phyloP scores from a whole-genome alignment of 208 protist species.

The Phytomonas sp. region DNA sequence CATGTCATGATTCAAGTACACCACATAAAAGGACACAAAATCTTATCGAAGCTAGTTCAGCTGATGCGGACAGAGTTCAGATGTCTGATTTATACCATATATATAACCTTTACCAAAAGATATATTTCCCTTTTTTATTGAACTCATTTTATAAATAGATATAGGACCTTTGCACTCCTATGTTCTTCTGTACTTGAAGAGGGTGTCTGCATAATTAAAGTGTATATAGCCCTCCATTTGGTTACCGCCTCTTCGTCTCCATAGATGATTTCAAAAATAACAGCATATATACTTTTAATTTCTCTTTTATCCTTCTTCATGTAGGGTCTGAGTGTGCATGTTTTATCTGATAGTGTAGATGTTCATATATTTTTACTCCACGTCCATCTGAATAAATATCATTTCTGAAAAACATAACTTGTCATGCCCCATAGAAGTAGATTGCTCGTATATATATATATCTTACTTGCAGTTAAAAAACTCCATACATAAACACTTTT shows the following conservation, averaged over 20 bases:
- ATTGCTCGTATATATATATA: background rate
- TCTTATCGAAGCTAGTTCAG: background rate
- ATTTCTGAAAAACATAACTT: background rate
- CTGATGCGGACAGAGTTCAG: background rate
- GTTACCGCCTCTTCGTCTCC: background rate
- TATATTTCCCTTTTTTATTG: background rate
- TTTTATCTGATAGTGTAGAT: background rate
- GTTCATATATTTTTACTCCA: conserved; percentile 1
- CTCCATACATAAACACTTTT: background rate
- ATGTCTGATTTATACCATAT: background rate
- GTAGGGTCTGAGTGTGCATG: background rate
- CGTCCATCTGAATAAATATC: background rate
- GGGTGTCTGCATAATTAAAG: background rate
- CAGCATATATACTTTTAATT: background rate
- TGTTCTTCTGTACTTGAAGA: background rate
- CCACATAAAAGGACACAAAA: background rate
- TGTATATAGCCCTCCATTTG: background rate
- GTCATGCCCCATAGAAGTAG: background rate
- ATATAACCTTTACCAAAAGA: background rate
- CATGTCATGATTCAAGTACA: background rate
- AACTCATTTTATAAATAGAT: background rate
- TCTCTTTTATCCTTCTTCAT: background rate
- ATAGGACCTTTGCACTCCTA: background rate
- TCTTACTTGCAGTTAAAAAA: background rate
- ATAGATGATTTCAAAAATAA: background rate